Evolutionary conservation across 495 filamentous ascomycete genomes (phyloP), one percentile per base, ranked within the genome.

Genomic region (Aspergillus egyptiacus): DNA sequence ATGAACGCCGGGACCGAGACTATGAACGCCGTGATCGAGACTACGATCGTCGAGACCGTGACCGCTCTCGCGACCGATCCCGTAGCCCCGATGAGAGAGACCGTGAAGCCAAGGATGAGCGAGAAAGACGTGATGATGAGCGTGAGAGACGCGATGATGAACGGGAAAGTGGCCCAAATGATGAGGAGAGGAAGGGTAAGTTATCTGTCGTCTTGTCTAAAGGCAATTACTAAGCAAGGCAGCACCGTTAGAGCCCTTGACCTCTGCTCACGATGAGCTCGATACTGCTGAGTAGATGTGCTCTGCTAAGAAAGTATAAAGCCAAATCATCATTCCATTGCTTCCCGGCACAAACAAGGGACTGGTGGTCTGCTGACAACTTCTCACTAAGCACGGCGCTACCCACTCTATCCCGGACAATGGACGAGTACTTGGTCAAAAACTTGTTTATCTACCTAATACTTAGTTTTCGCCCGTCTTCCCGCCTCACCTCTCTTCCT

Each of bases 261-360:
- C 85, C 48, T 85, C 90, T 44, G 84, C 83, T 57, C 91, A 96
- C 65, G 94, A 98, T 70, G 93, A 98, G 65, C 79, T 98, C 60
- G 93, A 98, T 68, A 91, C 91, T 66, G 93, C 91, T 64, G 93
- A 97, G 79, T 95, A 85, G 66, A 71, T 58, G 31, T 52, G 54
- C 60, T 58, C 48, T 45, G 47, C 45, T 38, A 18, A 42, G 46
- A 37, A 43, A 40, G 19, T 40, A 47, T 22, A 25, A 34, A 38
- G 14, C 31, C 20, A 5, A 27, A 13, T 33, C 30, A 10, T 33
- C 17, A 25, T 42, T 17, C 17, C 24, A 20, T 42, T 37, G 13
- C 30, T 36, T 20, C 5, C 40, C 39, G 39, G 39, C n/a, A 10
- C 30, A 27, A 11, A 34, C 30, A n/a, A 11, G 47, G 17, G 47